These are phyloP conservation scores for Eremomyces bilateralis DNA, from an alignment of 495 filamentous ascomycete species.

Conservation along the genomic window DNA sequence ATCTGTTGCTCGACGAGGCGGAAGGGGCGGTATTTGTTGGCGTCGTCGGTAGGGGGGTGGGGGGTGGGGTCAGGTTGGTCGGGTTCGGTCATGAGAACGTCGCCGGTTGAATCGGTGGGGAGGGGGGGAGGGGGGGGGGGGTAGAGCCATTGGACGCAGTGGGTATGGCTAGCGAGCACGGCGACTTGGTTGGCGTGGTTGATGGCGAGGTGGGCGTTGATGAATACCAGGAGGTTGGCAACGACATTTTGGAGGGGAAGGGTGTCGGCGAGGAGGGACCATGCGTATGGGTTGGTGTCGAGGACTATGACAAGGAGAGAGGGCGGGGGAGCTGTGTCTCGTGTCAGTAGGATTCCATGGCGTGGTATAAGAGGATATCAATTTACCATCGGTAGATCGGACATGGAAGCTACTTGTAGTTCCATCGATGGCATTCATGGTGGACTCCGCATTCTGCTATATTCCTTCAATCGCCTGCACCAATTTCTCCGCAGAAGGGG, in stretches of 20 bases:
- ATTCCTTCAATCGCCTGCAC: too few relatives aligned
- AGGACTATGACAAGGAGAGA: conserved; percentile 80
- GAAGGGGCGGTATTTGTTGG: conserved; percentile 91
- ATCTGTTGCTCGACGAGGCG: conserved; percentile 61
- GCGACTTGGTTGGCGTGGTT: conserved; percentile 84
- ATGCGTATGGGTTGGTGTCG: conserved; percentile 92
- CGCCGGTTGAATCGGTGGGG: conserved; percentile 19
- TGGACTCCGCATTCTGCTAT: too few relatives aligned
- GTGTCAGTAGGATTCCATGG: neutral
- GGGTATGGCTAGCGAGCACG: conserved; percentile 71
- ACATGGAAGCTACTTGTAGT: conserved; percentile 75
- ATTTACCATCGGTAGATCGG: conserved; percentile 29
- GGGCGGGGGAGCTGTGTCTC: conserved; percentile 38
- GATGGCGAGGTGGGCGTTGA: conserved; percentile 85
- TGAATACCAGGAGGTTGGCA: conserved; percentile 82
- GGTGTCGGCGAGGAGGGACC: conserved; percentile 51
- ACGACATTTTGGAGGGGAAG: conserved; percentile 73
- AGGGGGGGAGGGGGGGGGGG: conserved; percentile 25
- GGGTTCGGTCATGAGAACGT: conserved; percentile 9
- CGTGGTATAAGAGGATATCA: neutral
- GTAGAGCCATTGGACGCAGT: conserved; percentile 75
- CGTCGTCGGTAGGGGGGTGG: conserved; percentile 20
- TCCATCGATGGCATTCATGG: conserved; percentile 76
- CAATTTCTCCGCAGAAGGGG: too few relatives aligned
- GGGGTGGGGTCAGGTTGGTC: too few relatives aligned